Evolutionary conservation across 768 basidiomycete species (phyloP).

Genomic region (Russula brevipes): DNA sequence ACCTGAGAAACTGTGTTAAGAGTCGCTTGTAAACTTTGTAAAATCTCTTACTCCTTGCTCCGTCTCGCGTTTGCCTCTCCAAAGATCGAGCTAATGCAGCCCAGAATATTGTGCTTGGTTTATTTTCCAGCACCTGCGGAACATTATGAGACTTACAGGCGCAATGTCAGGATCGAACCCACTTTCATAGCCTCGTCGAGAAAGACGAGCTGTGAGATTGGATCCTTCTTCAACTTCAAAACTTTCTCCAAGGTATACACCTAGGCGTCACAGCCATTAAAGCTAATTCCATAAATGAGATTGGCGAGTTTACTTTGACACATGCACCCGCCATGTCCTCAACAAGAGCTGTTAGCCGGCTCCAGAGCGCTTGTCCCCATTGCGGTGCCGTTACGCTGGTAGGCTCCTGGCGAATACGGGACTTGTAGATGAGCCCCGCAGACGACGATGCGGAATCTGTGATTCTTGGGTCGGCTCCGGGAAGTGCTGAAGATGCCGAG

Average conservation of each 20-base stretch:
- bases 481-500: background rate
- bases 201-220: conserved; percentile 69
- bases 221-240: conserved; percentile 80
- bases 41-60: conserved; percentile 59
- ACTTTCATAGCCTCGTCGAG: conserved; percentile 94
- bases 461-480: conserved; percentile 26
- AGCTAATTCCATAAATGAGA: background rate
- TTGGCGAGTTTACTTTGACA: conserved; percentile 56
- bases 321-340: conserved; percentile 89
- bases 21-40: background rate
- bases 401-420: conserved; percentile 84
- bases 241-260: conserved; percentile 96
- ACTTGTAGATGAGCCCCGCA: conserved; percentile 60
- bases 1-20: conserved; percentile 39
- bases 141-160: background rate
- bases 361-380: conserved; percentile 80
- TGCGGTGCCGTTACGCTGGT: conserved; percentile 83
- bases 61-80: conserved; percentile 78
- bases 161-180: conserved; percentile 5
- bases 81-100: conserved; percentile 69
- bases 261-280: conserved; percentile 35
- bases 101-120: conserved; percentile 92
- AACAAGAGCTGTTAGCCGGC: conserved; percentile 71
- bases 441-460: conserved; percentile 27
- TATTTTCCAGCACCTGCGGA: conserved; percentile 74